Evolutionary conservation across 768 basidiomycete genomes (phyloP), one percentile per base, ranked within the genome.

Genomic region (Coprinellus micaceus): DNA sequence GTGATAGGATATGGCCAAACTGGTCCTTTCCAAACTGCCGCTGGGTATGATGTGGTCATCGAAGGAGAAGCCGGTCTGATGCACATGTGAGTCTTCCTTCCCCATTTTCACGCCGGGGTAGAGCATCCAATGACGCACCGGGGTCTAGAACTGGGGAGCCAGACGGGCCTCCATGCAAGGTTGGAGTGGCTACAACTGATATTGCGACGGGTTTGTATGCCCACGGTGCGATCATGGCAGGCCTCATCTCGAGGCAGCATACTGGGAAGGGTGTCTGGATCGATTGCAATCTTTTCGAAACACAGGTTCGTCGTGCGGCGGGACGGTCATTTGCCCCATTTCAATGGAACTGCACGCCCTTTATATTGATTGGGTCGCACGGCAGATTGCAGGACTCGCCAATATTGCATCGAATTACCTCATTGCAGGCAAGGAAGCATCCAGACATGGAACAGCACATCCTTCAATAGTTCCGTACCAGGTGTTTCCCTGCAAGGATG

Each of bases 401-500:
- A 96, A 96, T 66, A 91, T 97, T 57, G 94, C 90, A 2, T 92
- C 91, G 15, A 96, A 95, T 72, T 96, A 91, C 74, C 83, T 98
- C 53, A 88, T 97, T 53, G 82, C 90, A 11, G 89, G 87, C 15
- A 72, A 86, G 68, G 91, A 94, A 68, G 95, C 89, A 22, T 77
- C 79, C 29, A 77, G 95, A 53, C 85, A 92, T 68, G 95, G 95
- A n/a, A 97, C 95, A 26, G 83, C 90, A 0, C 95, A 98, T 68
- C 91, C 95, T 13, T 94, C 91, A 17, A 88, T 98, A 63, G 95
- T 94, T 6, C 93, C 94, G 2, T 96, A 95, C 72, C 91, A 94
- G 69, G 91, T 86, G 3, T 94, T 96, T 68, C 82, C 88, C 0
- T 96, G 94, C 67, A 81, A 83, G 65, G 85, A 93, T 63, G 91